These are phyloP conservation scores for Neurospora crassa DNA, from an alignment of 2,329 filamentous ascomycete genomes.

Conservation along the genomic window DNA sequence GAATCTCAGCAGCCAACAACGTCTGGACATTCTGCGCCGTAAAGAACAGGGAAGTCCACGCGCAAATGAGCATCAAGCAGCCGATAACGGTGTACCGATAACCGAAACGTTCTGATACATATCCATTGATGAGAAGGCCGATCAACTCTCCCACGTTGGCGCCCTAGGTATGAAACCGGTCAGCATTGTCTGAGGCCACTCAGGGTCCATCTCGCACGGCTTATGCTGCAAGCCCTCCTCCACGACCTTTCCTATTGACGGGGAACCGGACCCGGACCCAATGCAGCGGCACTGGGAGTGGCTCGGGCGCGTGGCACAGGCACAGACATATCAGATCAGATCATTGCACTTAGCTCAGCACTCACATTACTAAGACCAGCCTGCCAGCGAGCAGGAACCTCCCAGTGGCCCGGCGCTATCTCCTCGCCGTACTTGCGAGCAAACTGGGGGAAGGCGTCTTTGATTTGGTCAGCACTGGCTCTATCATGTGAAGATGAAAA, in stretches of 20 bases:
- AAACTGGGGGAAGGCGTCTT: conserved; percentile 46
- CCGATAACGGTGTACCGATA: conserved; percentile 55
- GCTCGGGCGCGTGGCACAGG: background rate
- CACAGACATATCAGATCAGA: background rate
- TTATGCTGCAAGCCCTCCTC: background rate
- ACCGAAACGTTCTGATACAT: conserved; percentile 56
- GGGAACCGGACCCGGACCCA: background rate
- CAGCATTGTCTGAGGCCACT: conserved; percentile 2
- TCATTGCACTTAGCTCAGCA: background rate
- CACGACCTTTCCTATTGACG: background rate
- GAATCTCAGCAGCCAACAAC: conserved; percentile 50
- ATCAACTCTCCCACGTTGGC: conserved; percentile 55
- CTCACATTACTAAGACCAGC: conserved; percentile 46
- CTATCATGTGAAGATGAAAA: background rate
- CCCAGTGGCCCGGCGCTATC: conserved; percentile 35
- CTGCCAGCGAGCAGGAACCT: conserved; percentile 54
- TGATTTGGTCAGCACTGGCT: background rate
- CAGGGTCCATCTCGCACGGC: background rate
- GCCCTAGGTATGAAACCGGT: conserved; percentile 25
- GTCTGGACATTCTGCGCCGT: conserved; percentile 50
- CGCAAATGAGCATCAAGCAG: conserved; percentile 42
- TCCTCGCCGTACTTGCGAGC: conserved; percentile 46
- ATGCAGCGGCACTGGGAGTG: background rate
- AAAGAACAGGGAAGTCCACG: conserved; percentile 55
- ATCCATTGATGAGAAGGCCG: conserved; percentile 57